These are phyloP conservation scores for Rhodotorula taiwanensis DNA, from an alignment of 768 basidiomycete species.

Conservation along the genomic window DNA sequence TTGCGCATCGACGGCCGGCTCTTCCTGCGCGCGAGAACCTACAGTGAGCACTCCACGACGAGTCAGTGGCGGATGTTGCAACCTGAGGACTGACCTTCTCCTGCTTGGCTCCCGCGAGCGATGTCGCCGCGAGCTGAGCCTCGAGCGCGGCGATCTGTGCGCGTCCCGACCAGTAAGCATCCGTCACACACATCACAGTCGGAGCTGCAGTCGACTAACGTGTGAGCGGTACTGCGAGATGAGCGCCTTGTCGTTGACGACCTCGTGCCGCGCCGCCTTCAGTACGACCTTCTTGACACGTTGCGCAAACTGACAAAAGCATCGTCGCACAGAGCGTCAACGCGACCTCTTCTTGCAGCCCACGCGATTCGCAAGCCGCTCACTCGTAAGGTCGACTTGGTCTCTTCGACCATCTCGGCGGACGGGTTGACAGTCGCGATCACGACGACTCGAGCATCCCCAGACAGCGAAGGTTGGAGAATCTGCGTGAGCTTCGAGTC, in stretches of 20 bases:
- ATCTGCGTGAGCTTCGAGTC: conserved; percentile 71
- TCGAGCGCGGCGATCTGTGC: conserved; percentile 33
- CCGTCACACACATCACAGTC: too few relatives aligned
- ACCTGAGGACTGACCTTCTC: too few relatives aligned
- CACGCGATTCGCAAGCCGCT: too few relatives aligned
- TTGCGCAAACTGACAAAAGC: conserved; percentile 60
- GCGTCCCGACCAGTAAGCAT: neutral
- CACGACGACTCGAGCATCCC: conserved; percentile 87
- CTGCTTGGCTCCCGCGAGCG: too few relatives aligned
- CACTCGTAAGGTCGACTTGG: conserved; percentile 82
- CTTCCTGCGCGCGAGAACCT: neutral
- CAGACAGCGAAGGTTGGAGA: conserved; percentile 87
- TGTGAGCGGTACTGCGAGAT: conserved; percentile 37
- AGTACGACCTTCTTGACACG: conserved; percentile 80
- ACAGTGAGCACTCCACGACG: neutral
- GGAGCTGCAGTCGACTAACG: conserved; percentile 2
- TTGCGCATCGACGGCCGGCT: conserved; percentile 13
- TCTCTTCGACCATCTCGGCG: conserved; percentile 67
- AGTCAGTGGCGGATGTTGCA: too few relatives aligned
- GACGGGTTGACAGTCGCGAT: conserved; percentile 95
- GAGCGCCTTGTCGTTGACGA: conserved; percentile 40
- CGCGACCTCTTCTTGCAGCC: too few relatives aligned
- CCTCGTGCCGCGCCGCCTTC: conserved; percentile 38
- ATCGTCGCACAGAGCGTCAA: too few relatives aligned
- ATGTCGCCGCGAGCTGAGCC: conserved; percentile 19